phyloP scores from a whole-genome alignment of 2,329 filamentous ascomycete genomes.

The Colletotrichum brevisporum region DNA sequence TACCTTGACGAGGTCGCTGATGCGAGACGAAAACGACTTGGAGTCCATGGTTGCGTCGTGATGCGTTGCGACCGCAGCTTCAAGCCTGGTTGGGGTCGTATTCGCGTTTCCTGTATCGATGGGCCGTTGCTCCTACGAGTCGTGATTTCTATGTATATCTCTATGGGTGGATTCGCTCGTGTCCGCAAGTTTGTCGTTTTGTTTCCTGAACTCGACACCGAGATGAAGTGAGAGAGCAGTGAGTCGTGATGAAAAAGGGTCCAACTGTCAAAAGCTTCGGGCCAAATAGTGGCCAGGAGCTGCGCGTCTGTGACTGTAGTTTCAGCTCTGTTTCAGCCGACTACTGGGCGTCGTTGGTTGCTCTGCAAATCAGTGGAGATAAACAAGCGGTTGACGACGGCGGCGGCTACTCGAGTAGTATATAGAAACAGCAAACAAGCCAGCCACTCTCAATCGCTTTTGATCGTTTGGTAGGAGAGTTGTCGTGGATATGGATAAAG shows the following conservation, averaged over 20 bases:
- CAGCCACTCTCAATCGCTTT: not conserved
- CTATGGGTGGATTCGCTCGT: not conserved
- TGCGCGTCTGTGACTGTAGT: slow-evolving; percentile 22
- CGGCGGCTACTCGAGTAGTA: not conserved
- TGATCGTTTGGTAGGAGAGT: not conserved
- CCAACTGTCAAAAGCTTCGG: no score
- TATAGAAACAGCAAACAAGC: slow-evolving; percentile 12
- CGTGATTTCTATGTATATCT: not conserved
- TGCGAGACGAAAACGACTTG: slow-evolving; percentile 40
- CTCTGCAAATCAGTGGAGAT: slow-evolving; percentile 26
- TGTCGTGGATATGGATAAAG: not conserved
- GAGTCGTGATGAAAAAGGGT: no score
- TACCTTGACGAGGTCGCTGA: slow-evolving; percentile 41
- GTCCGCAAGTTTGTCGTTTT: not conserved
- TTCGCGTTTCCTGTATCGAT: slow-evolving; percentile 7
- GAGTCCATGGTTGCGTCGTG: slow-evolving; percentile 29
- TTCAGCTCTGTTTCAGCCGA: slow-evolving; percentile 39
- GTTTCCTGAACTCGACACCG: not conserved
- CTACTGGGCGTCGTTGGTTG: slow-evolving; percentile 5
- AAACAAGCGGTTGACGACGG: not conserved
- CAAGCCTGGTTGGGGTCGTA: not conserved
- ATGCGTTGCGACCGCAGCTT: not conserved
- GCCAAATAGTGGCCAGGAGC: slow-evolving; percentile 5
- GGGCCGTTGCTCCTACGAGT: not conserved
- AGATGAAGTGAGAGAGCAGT: no score